Evolutionary conservation across 768 basidiomycete genomes (phyloP).

Genomic region (Tulasnella sp.): DNA sequence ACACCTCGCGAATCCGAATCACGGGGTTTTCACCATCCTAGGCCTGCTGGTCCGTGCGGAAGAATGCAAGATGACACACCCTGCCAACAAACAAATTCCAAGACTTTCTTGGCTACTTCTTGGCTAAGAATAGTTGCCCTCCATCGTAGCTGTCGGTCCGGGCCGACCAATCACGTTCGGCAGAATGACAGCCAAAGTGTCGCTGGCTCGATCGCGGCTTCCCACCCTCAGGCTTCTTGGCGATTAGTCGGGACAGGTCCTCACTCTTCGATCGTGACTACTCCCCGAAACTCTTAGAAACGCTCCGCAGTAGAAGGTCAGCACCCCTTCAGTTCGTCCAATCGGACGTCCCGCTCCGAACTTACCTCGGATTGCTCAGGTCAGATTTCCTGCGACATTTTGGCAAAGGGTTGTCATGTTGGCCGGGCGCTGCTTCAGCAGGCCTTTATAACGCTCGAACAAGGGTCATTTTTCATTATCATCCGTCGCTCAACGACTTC

Average conservation of each 20-base stretch:
- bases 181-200: not conserved
- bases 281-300: not conserved
- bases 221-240: constrained; percentile 2
- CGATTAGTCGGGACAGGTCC: not conserved
- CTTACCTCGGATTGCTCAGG: constrained; percentile 9
- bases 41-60: not conserved
- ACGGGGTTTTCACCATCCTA: not conserved
- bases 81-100: not conserved
- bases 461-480: not conserved
- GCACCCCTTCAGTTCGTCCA: not conserved
- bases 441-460: not conserved
- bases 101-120: not conserved
- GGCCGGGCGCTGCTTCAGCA: not conserved
- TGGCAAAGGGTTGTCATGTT: not conserved
- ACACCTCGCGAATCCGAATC: not conserved
- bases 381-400: constrained; percentile 1
- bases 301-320: not conserved
- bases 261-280: not conserved
- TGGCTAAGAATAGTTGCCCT: not conserved
- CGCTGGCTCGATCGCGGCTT: not conserved
- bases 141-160: not conserved
- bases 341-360: not conserved
- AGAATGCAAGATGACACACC: not conserved
- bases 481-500: not conserved
- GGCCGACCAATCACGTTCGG: not conserved